Evolutionary conservation across 1,139 yeast genomes (phyloP), one percentile per base, ranked within the genome.

Genomic region (Saccharomyces hybrid): DNA sequence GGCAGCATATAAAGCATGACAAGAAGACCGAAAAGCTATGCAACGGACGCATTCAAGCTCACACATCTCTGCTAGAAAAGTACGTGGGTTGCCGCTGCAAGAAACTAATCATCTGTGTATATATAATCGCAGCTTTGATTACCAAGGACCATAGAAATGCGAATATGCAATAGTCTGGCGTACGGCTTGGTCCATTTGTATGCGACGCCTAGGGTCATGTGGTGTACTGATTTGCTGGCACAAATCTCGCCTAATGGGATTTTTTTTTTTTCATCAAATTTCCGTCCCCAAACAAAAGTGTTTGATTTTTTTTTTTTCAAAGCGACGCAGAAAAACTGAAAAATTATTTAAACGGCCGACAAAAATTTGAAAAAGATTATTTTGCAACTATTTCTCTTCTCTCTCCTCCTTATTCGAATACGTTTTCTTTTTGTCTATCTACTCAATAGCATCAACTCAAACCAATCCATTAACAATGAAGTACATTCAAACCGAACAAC

Each of bases 401-500:
- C 5, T 38, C 13, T 11, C 25, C 9, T 16, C 2, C 16, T 16
- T 16, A 16, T 16, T 16, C 1, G 16, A 16, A 16, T 16, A 16
- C 16, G 16, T 16, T 16, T 16, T 16, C 16, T 16, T 16, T 16
- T 16, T 16, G 16, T 16, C 16, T 16, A 16, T 16, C 16, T 16
- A 16, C 16, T 1, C 16, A 16, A 16, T 16, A 16, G 16, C 16
- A 16, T 16, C 20, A 16, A 16, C 20, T 16, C 20, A 16, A 16
- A 41, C 20, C 30, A 50, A 47, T 31, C 46, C 44, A 25, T 25
- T 25, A 47, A 62, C 55, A 75, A 90, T 90, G 97, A 90, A 88
- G 84, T 88, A 84, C 91, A 80, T 93, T 74, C 91, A 87, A 80
- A 87, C 97, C 66, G 96, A 89, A 77, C 97, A 93, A 82, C 74